Evolutionary conservation across 495 filamentous ascomycete genomes (phyloP), one percentile per base, ranked within the genome.

Genomic region (Lineolata rhizophorae): DNA sequence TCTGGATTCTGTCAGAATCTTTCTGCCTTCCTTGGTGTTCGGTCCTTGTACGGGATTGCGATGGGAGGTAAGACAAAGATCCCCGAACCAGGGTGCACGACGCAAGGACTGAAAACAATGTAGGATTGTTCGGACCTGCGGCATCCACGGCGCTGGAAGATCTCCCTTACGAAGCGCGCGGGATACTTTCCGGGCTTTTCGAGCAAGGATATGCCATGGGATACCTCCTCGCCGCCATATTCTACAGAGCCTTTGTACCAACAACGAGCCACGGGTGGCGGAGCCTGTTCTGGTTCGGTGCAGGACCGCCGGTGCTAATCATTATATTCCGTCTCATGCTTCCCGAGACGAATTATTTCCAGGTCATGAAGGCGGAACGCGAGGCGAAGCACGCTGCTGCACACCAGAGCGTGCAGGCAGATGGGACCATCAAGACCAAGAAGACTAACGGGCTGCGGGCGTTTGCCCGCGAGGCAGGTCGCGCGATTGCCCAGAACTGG

Each of bases 401-500:
- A 31, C 20, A 34, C 6, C n/a, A n/a, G n/a, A n/a, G n/a, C n/a
- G n/a, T n/a, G n/a, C n/a, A n/a, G n/a, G n/a, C n/a, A n/a, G n/a
- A n/a, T n/a, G 13, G 14, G 29, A 35, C 20, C 15, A 9, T 4
- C 12, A 38, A 3, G 14, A 26, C n/a, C 13, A 35, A 26, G 20
- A 25, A 37, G 29, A 28, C 29, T 1, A 44, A 33, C 24, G 43
- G 42, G 27, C 31, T 51, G 18, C 19, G 31, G 17, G 39, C 44
- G 1, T 57, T 55, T 30, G 12, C 47, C 1, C 32, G 40, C 1
- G 47, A 53, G 18, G 42, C 46, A 12, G 37, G 39, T 8, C 25
- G 24, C 11, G 49, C 54, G 13, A 29, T 55, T 15, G 27, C 37
- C 2, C 31, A 45, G 15, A 54, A 61, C 27, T 62, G 56, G 58